Evolutionary conservation across 495 filamentous ascomycete species (phyloP), one percentile per base, ranked within the genome.

Genomic region (Aspergillus panamensis): DNA sequence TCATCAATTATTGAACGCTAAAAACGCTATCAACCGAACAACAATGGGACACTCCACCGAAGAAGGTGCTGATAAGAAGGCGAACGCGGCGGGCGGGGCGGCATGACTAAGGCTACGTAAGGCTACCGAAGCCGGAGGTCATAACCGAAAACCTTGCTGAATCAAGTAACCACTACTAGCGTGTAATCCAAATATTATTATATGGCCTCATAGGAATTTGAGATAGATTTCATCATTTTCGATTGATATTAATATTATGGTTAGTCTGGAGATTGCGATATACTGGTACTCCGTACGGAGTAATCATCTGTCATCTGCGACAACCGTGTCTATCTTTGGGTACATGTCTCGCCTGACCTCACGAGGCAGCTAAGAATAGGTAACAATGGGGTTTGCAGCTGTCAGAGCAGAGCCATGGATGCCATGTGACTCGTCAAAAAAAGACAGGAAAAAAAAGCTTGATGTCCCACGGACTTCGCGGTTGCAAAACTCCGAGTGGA

Each of bases 341-440:
- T 39, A 8, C 14, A 8, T 39, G 35, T 39, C 35, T 39, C 35
- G 35, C 35, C 35, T 37, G 33, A 37, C 33, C 8, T 37, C 33
- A 20, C n/a, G 19, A 21, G n/a, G 9, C 19, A 21, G 42, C 42
- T 45, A 45, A 45, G n/a, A 45, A 45, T 45, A 45, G 42, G 17
- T 21, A 5, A 17, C 0, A 19, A 10, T 10, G 16, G n/a, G 42
- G 19, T 17, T 31, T 35, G 10, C 17, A 35, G 44, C 13, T 25
- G 31, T 19, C 20, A 33, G 39, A 39, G 21, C 3, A 25, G 30
- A 55, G 31, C 33, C 54, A 50, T 42, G 32, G 20, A 10, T 29
- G 42, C 48, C 53, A 55, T 44, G 37, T 58, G 55, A 52, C 32
- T 3, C 32, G 50, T 33, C n/a, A 45, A 20, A 45, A 16, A n/a